Evolutionary conservation across 2,329 filamentous ascomycete species (phyloP).

Genomic region (Alternaria alternata): DNA sequence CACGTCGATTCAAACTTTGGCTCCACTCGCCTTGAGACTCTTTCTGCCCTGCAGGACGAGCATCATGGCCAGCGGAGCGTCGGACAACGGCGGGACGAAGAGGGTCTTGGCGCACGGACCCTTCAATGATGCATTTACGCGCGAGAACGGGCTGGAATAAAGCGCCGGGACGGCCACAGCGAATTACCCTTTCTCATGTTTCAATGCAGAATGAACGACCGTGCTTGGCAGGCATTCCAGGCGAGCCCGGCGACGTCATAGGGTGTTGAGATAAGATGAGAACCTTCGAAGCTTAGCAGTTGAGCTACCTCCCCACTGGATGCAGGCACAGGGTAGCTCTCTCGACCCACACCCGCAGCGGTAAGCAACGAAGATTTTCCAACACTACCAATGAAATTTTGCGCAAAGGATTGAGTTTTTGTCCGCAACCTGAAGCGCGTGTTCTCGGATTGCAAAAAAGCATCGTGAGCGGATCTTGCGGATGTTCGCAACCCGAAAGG

Average conservation of each 20-base stretch:
- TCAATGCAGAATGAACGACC: not conserved
- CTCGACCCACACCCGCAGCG: not conserved
- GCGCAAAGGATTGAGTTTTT: not conserved
- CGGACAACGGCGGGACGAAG: slow-evolving; percentile 8
- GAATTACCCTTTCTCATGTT: not conserved
- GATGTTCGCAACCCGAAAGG: slow-evolving; percentile 17
- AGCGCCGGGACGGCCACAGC: not conserved
- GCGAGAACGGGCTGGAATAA: not conserved
- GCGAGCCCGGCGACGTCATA: not conserved
- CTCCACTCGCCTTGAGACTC: slow-evolving; percentile 2
- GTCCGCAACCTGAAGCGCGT: not conserved
- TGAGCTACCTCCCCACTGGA: not conserved
- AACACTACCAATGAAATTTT: not conserved
- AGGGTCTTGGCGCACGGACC: not conserved
- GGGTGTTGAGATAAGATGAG: not conserved
- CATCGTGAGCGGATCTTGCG: slow-evolving; percentile 14
- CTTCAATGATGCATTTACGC: not conserved
- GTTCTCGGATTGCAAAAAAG: not conserved
- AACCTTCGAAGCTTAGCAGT: not conserved
- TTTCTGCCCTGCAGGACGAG: not conserved
- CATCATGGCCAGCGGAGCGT: slow-evolving; percentile 4
- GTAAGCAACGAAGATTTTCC: not conserved
- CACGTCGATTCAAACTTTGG: slow-evolving; percentile 14
- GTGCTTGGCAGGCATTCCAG: not conserved
- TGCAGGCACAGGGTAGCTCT: not conserved